Evolutionary conservation across 2,329 filamentous ascomycete genomes (phyloP), one percentile per base, ranked within the genome.

Genomic region (Madurella fahalii): DNA sequence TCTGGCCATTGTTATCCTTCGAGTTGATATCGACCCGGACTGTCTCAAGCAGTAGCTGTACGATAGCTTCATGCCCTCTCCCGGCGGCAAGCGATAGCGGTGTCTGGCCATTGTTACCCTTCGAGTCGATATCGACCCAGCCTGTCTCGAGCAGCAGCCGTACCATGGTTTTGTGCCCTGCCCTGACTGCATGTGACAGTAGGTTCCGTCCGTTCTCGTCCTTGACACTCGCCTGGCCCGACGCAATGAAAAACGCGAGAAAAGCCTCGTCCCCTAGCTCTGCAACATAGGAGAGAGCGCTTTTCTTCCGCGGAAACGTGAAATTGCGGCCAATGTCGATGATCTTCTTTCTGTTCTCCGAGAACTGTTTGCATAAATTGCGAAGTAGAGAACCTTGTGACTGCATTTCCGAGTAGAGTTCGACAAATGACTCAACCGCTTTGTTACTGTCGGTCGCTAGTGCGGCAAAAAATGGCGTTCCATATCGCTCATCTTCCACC

Each of bases 391-490:
- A 5, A 5, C 9, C 34, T 9, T 9, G 13, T 5, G 34, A 37
- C 9, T 11, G 11, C 9, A 15, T 17, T 12, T 17, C 17, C 43
- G 25, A 25, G 7, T 7, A 25, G 32, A 17, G 12, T 20, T 41
- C 30, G 25, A 58, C n/a, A 12, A 56, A 25, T 41, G 43, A 25
- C 37, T 15, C 11, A n/a, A 44, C 42, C 30, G 59, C 55, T 34
- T 57, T 31, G 31, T 53, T 16, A 37, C 52, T 57, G 1, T 25
- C 13, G 7, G 37, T 54, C 5, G 52, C 56, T 18, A 60, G 16
- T 8, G 60, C 56, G 5, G 54, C 60, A 31, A 61, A 52, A 0
- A 62, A 13, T 4, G 60, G 56, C 25, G 47, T 25, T n/a, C 50
- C 52, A 43, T 61, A 57, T 2, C 53, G 50, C 39, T 41, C 20